Evolutionary conservation across 768 basidiomycete species (phyloP), one percentile per base, ranked within the genome.

Genomic region (Agaricus bisporus): DNA sequence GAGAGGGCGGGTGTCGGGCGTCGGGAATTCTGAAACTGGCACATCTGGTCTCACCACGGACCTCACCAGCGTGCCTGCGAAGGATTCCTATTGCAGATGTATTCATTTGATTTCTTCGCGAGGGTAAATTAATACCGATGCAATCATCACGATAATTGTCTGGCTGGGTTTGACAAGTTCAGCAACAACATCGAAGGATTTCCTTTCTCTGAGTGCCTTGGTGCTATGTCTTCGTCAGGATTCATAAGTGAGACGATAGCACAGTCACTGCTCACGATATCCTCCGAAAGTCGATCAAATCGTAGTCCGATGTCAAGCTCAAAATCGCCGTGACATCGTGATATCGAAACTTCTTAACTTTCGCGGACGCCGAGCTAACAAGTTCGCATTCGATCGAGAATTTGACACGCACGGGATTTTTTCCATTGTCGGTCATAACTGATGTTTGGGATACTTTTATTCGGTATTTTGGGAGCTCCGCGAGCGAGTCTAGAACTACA

Each of bases 151-250:
- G 12, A 70, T 58, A 26, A 91, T 68, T 41, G 71, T 69, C 69
- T 94, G 91, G 60, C 89, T 92, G 2, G 90, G 88, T 60, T 84
- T 90, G 10, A 73, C 80, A 20, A 97, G 71, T 43, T 76, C 69
- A 1, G 77, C 83, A 1, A 66, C 73, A 18, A 95, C 66, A 14
- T 71, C 72, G 51, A 92, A 90, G 1, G 73, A 74, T 61, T 83
- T 87, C 2, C 68, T 63, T 15, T 79, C 77, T 55, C 68, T 76
- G 49, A 94, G 74, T 4, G 75, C 76, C 59, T 83, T 87, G 2
- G 88, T 91, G 10, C 91, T 94, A 61, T 42, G 11, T 41, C 35
- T 41, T 32, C 15, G 7, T 56, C 36, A 38, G 48, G 53, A 22
- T 48, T 9, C 8, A 15, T 26, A 45, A 14, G 15, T 22, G 6